Base-by-base conservation (phyloP, 1,284 basidiomycete genomes). In the Meira miltonrushii region DNA sequence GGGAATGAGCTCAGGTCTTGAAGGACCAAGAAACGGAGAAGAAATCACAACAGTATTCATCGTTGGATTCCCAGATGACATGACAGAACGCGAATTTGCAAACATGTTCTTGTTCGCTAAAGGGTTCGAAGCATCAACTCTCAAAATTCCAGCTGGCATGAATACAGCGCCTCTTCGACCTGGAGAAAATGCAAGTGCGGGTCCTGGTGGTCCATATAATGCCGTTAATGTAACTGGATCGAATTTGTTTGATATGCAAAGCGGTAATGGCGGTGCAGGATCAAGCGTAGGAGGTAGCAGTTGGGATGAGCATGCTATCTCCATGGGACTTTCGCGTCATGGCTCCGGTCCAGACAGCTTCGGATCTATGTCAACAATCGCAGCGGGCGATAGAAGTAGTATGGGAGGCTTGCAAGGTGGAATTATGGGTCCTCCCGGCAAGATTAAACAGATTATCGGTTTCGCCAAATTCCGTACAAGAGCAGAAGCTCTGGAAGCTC, bases 21-120 rank as follows among this genome's bases (percentile, higher is more conserved):
- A 33, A 33, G 28, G 28, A 8, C 28, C 28, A 33, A 33, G 28
- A 33, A 33, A 28, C 5, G 21, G 65, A 2, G 92, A 96, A 77
- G 92, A 96, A 71, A 96, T 97, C 61, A 93, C 90, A 19, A 98
- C 94, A 1, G 94, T 98, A 65, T 98, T 98, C 71, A 93, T 98
- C 1, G 94, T 97, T 33, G 94, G 94, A 0, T 98, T 98, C 79
- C 94, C 94, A 2, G 95, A 98, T 66, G 94, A 98, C 77, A 97
- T 98, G 89, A 87, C 89, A 83, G 92, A 97, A 81, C 90, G 94
- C 21, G 94, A 98, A 81, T 97, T 98, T 79, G 91, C 94, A 80
- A 97, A 97, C 79, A 95, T 98, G 88, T 98, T 98, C 79, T 90
- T 92, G 2, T 98, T 98, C 76, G 91, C 90, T 1, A 81, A 85